Evolutionary conservation across 73 alveolate species (phyloP), one percentile per base, ranked within the genome.

Genomic region (Diophrys appendiculata): DNA sequence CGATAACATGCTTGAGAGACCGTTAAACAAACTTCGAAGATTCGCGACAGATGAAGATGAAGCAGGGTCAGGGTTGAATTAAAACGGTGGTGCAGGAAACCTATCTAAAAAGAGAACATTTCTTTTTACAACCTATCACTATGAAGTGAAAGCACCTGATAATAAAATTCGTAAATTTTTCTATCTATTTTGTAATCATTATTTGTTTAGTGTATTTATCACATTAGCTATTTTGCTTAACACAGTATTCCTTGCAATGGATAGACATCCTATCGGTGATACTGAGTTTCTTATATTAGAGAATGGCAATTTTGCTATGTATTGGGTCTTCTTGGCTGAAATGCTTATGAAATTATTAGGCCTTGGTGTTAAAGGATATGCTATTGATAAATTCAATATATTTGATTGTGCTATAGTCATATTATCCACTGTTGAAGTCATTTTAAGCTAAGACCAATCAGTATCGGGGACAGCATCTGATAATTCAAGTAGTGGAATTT

Each of bases 391-490:
- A 65, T 77, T 88, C 82, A 92, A 92, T 78, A 27, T 86, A 54
- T 92, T 92, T 74, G 98, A 92, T 77, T 68, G 86, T 28, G 18
- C 77, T 1, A 71, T 90, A 11, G 93, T 92, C 25, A 71, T 84
- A 2, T 33, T 91, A 43, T 73, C 91, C 25, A 67, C 76, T 1
- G 88, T 75, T 0, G 94, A 88, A 22, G 33, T 78, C 29, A 65
- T 82, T 14, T 24, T 91, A 29, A 28, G 68, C 18, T 25, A 43
- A 23, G 88, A 72, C 8, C 26, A 68, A 25, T 34, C 67, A n/a
- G n/a, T n/a, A n/a, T n/a, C n/a, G n/a, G n/a, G n/a, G n/a, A n/a
- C n/a, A n/a, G n/a, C n/a, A n/a, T n/a, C n/a, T n/a, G n/a, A n/a
- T n/a, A n/a, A n/a, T n/a, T n/a, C n/a, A n/a, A n/a, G n/a, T n/a